Evolutionary conservation across 805 yeast genomes (phyloP).

Genomic region (Kuraishia capsulata): DNA sequence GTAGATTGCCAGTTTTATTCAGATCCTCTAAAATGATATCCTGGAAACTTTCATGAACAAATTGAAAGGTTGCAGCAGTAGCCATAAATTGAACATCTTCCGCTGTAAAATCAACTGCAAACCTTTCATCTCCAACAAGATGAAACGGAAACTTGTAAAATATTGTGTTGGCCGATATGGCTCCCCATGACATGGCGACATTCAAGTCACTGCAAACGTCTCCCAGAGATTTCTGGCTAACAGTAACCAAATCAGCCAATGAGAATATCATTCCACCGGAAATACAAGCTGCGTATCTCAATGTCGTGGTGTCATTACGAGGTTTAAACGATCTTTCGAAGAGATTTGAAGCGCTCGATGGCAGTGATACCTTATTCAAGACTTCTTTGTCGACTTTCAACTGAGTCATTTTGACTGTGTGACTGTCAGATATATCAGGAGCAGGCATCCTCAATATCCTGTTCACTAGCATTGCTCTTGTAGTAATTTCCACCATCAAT

Average conservation of each 20-base stretch:
- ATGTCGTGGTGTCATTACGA: conserved; percentile 9
- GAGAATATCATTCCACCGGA: conserved; percentile 27
- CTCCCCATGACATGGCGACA: conserved; percentile 20
- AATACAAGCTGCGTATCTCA: conserved; percentile 34
- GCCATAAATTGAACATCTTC: conserved; percentile 25
- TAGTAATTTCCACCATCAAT: background rate
- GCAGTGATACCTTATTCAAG: background rate
- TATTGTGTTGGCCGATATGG: conserved; percentile 29
- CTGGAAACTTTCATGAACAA: conserved; percentile 32
- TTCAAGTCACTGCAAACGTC: conserved; percentile 24
- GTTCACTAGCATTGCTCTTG: background rate
- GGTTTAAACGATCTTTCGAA: conserved; percentile 4
- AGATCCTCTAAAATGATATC: conserved; percentile 20
- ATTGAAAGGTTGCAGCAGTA: conserved; percentile 24
- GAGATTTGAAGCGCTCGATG: conserved; percentile 2
- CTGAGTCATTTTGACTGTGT: background rate
- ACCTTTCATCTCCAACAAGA: conserved; percentile 14
- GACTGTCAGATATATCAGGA: background rate
- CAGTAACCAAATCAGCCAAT: conserved; percentile 28
- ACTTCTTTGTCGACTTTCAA: background rate
- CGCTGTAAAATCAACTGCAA: conserved; percentile 21
- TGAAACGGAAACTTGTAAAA: conserved; percentile 41
- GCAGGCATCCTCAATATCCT: background rate
- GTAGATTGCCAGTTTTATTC: conserved; percentile 16
- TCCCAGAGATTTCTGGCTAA: conserved; percentile 22